These are phyloP conservation scores for Botrytis pseudocinerea DNA, from an alignment of 2,329 filamentous ascomycete genomes.

Conservation along the genomic window DNA sequence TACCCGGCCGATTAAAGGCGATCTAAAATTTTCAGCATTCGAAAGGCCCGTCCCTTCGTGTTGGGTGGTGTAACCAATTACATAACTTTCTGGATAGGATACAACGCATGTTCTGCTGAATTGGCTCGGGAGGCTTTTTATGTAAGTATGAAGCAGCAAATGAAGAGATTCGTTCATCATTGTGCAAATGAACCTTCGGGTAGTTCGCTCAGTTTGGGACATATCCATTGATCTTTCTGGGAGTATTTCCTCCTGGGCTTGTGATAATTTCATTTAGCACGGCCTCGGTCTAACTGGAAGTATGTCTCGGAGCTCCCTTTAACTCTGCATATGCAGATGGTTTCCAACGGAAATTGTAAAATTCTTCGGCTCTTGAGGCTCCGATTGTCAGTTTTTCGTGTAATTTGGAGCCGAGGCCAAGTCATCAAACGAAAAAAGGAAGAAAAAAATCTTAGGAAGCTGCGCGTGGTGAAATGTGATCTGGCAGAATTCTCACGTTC, in stretches of 20 bases:
- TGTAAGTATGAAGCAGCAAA: background rate
- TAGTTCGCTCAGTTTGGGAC: background rate
- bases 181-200: background rate
- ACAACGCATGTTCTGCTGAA: background rate
- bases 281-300: background rate
- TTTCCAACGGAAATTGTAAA: background rate
- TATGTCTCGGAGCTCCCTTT: background rate
- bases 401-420: background rate
- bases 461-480: background rate
- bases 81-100: background rate
- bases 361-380: background rate
- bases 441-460: background rate
- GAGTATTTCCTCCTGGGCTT: background rate
- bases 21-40: background rate
- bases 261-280: background rate
- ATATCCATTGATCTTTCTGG: background rate
- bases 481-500: background rate
- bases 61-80: background rate
- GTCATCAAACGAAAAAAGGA: background rate
- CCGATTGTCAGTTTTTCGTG: background rate
- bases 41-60: background rate
- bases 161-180: background rate
- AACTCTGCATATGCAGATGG: conserved; percentile 4
- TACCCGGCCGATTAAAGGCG: background rate
- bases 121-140: background rate